Base-by-base conservation (phyloP, 768 basidiomycete species). In the Kockovaella imperatae region DNA sequence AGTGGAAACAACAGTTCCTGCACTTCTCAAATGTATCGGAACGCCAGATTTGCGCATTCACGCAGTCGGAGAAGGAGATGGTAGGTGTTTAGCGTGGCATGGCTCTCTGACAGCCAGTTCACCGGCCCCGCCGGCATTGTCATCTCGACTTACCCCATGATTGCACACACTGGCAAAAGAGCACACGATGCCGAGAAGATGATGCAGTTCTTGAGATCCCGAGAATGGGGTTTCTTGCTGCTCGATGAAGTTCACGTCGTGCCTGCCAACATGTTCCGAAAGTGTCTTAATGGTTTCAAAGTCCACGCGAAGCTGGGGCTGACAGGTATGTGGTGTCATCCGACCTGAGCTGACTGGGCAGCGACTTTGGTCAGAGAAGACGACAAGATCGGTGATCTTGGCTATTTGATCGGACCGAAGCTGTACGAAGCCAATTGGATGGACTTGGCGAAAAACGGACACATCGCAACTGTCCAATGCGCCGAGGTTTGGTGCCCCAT, bases 381-480 rank as follows among this genome's bases (percentile, higher is more conserved):
- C 65, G 95, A 99, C 71, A 96, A 96, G 75, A 97, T 99, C 64
- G 84, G 85, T 14, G 95, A 99, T 73, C 76, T 99, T 48, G 97
- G 97, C 68, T 99, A 97, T 66, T 87, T 97, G 83, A 97, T 99
- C 70, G 95, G 95, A 5, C 95, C 95, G 8, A 99, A 99, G 73
- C 78, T 99, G 25, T 99, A 99, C 67, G 95, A 99, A 73, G 95
- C 95, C 4, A 99, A 99, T 69, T 99, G 95, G 95, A 97, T 99
- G 93, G 95, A 99, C 72, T 81, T 99, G 59, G 95, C 95, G 45
- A 89, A 88, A 52, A 97, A 97, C 73, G 95, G 95, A 2, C 95
- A 99, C 71, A 99, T 99, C 65, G 95, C 95, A 5, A 97, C 95
- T 65, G 95, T 99, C n/a, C 60, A 97, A 87, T 99, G 95, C 67